Conservation (phyloP, 345 rosid genomes). For the Cochlearia excelsa region DNA sequence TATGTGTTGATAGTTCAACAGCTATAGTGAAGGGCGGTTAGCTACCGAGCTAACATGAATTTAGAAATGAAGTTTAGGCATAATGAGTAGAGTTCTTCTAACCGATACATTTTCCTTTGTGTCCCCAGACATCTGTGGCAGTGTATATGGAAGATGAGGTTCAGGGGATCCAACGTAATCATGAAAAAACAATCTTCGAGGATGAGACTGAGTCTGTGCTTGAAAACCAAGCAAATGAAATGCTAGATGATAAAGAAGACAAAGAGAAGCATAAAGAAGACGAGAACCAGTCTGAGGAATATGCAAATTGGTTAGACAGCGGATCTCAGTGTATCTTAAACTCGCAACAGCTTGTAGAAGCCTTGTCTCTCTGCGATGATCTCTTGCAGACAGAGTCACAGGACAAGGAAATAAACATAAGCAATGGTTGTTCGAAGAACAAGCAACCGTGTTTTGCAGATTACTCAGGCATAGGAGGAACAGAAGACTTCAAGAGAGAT, state of each 20-base stretch:
- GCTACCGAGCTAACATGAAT: not conserved
- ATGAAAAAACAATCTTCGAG: constrained; percentile 36
- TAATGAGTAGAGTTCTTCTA: not conserved
- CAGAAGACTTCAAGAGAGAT: constrained; percentile 77
- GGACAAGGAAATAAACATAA: constrained; percentile 44
- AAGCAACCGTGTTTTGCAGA: constrained; percentile 64
- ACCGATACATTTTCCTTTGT: constrained; percentile 9
- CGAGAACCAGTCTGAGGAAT: constrained; percentile 52
- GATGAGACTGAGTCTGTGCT: constrained; percentile 34
- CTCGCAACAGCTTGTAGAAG: constrained; percentile 93
- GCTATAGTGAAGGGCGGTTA: not conserved
- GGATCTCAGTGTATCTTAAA: constrained; percentile 68
- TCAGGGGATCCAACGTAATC: constrained; percentile 38
- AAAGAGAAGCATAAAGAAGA: constrained; percentile 6
- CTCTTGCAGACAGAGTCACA: constrained; percentile 80
- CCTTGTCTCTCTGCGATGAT: constrained; percentile 79
- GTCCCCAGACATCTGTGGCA: constrained; percentile 36
- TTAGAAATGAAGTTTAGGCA: constrained; percentile 6
- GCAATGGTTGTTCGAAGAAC: constrained; percentile 33
- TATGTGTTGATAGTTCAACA: not conserved
- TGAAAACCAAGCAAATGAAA: constrained; percentile 33
- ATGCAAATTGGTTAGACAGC: constrained; percentile 73
- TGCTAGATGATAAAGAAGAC: constrained; percentile 29
- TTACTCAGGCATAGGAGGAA: constrained; percentile 74
- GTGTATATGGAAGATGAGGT: constrained; percentile 44